Evolutionary conservation across 2,329 filamentous ascomycete species (phyloP).

Genomic region (Thermomyces lanuginosus): DNA sequence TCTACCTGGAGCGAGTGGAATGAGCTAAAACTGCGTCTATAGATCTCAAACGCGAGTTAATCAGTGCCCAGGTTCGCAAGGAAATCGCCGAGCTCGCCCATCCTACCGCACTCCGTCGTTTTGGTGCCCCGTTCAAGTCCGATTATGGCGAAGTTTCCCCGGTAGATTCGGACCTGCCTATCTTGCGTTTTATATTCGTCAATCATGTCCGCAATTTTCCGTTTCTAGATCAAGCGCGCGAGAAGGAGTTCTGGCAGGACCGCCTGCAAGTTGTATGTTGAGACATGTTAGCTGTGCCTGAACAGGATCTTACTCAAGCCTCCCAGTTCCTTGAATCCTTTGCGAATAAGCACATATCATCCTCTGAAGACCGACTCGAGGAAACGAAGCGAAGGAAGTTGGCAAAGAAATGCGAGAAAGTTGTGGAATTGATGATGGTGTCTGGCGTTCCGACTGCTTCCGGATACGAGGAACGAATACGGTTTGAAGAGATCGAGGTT

Average conservation of each 20-base stretch:
- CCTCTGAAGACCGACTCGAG: constrained; percentile 86
- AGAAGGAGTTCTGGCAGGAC: constrained; percentile 99
- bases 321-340: constrained; percentile 85
- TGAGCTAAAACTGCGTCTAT: constrained; percentile 8
- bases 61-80: constrained; percentile 72
- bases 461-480: constrained; percentile 91
- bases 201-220: constrained; percentile 96
- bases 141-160: constrained; percentile 85
- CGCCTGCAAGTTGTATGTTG: constrained; percentile 75
- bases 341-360: constrained; percentile 90
- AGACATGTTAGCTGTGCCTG: constrained; percentile 1
- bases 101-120: constrained; percentile 82
- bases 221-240: constrained; percentile 86
- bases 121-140: constrained; percentile 88
- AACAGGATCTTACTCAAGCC: constrained; percentile 2
- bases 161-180: constrained; percentile 80
- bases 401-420: constrained; percentile 80
- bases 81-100: constrained; percentile 90
- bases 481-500: constrained; percentile 92
- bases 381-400: constrained; percentile 90
- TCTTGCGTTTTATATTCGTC: constrained; percentile 92
- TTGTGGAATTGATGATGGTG: constrained; percentile 99
- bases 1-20: background rate
- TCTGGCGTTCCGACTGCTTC: constrained; percentile 90
- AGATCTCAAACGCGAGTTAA: constrained; percentile 93